Base-by-base conservation (phyloP, 371 early-diverging fungal genomes). In the Mortierella sp. region DNA sequence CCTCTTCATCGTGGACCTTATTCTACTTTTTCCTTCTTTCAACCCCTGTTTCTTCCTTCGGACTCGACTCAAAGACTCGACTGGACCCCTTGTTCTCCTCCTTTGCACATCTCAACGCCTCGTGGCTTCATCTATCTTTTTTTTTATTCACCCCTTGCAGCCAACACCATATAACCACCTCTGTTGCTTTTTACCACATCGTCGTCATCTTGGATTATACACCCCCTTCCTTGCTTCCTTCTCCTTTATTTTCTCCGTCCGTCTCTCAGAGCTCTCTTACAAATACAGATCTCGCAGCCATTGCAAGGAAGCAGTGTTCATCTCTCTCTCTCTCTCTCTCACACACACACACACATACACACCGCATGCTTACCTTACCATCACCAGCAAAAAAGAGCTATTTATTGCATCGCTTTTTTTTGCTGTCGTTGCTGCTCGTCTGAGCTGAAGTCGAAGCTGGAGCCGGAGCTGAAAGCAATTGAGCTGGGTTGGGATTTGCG, bases 391-490 rank as follows among this genome's bases (percentile, higher is more conserved):
- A 40, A 9, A 13, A 46, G 48, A 1, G 64, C 64, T 64, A 64
- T 64, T 64, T 64, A 64, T 31, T 34, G 40, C 31, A 5, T 19
- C 13, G 28, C 16, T 59, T 28, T 53, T 53, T 26, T 31, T 14
- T 24, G 28, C 61, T 34, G n/a, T n/a, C n/a, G 6, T 40, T 40
- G 43, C 16, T 59, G 3, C 34, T 37, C 19, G 6, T 21, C 61
- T 64, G 34, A 64, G 64, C 37, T 64, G 37, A 21, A 64, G 64
- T 40, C 37, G 64, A 37, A 64, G 64, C 64, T 64, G 64, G 37
- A 64, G 64, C 64, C 31, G 61, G 57, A 57, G 57, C 9, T 57
- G 59, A 59, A 59, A 59, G 59, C 59, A 59, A 59, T 11, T 37
- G 40, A 19, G 64, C 64, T 64, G 64, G 64, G 64, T 64, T 64